Conservation (phyloP, 2,329 filamentous ascomycete genomes). For the Rutstroemia sp. region DNA sequence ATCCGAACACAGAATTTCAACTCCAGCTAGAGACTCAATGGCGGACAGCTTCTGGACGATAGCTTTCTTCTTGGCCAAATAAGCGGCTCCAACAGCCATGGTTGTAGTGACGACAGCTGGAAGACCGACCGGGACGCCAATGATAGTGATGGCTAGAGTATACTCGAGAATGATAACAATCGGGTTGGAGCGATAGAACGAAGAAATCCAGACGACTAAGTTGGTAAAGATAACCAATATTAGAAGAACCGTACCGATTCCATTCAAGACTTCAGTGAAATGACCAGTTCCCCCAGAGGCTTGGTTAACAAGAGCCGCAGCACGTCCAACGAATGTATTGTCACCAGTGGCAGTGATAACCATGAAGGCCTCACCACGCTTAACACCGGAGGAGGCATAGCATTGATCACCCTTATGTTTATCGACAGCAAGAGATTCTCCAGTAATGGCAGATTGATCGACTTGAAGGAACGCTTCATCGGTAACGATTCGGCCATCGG, state of each 20-base stretch:
- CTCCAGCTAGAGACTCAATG: conserved; percentile 86
- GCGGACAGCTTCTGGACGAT: conserved; percentile 90
- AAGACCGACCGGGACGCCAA: conserved; percentile 88
- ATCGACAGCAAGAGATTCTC: conserved; percentile 85
- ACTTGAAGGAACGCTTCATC: conserved; percentile 81
- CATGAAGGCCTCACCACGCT: conserved; percentile 81
- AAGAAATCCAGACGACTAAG: conserved; percentile 76
- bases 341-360: conserved; percentile 80
- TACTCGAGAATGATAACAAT: conserved; percentile 77
- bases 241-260: conserved; percentile 74
- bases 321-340: conserved; percentile 83
- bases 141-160: conserved; percentile 83
- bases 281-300: conserved; percentile 70
- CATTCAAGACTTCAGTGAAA: conserved; percentile 86
- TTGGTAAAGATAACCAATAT: conserved; percentile 75
- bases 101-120: conserved; percentile 90
- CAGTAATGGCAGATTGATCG: conserved; percentile 87
- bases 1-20: conserved; percentile 90
- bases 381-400: conserved; percentile 81
- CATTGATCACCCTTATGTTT: conserved; percentile 76
- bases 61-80: conserved; percentile 85
- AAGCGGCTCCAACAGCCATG: conserved; percentile 88
- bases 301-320: conserved; percentile 76
- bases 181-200: conserved; percentile 78
- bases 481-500: conserved; percentile 79